These are phyloP conservation scores for Achaetomiella virescens DNA, from an alignment of 495 filamentous ascomycete genomes.

Conservation along the genomic window DNA sequence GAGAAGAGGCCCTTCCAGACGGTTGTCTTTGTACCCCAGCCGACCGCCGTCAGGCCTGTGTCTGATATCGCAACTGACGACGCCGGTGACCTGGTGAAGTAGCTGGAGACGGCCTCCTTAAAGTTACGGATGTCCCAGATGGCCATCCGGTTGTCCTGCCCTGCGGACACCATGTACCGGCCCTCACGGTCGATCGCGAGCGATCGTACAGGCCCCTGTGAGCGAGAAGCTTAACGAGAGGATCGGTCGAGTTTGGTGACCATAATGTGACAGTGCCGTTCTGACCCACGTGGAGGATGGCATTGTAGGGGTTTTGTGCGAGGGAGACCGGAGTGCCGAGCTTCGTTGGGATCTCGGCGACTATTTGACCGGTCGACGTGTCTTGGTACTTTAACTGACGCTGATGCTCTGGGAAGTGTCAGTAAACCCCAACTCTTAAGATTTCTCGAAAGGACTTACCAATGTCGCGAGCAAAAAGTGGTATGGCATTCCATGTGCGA, in stretches of 20 bases:
- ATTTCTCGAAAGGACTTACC: conserved; percentile 39
- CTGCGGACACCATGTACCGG: conserved; percentile 90
- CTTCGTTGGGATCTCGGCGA: conserved; percentile 76
- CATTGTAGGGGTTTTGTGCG: conserved; percentile 83
- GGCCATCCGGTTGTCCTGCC: conserved; percentile 85
- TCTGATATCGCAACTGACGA: conserved; percentile 82
- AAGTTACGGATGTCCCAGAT: conserved; percentile 97
- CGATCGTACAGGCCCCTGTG: conserved; percentile 86
- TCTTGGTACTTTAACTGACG: conserved; percentile 89
- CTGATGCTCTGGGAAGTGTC: conserved; percentile 55
- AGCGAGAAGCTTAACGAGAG: conserved; percentile 89
- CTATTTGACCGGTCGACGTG: conserved; percentile 81
- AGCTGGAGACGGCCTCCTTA: conserved; percentile 74
- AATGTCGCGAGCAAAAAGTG: conserved; percentile 89
- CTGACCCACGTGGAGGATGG: conserved; percentile 82
- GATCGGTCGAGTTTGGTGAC: conserved; percentile 85
- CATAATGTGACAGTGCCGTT: conserved; percentile 91
- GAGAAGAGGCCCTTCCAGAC: conserved; percentile 86
- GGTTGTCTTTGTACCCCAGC: conserved; percentile 84
- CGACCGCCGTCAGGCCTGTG: conserved; percentile 75
- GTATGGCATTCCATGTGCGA: conserved; percentile 90
- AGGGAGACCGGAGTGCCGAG: conserved; percentile 79
- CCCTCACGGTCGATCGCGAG: conserved; percentile 84
- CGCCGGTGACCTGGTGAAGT: conserved; percentile 82
- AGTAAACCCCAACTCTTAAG: not conserved